These are phyloP conservation scores for Aspergillus hancockii DNA, from an alignment of 495 filamentous ascomycete genomes.

Conservation along the genomic window DNA sequence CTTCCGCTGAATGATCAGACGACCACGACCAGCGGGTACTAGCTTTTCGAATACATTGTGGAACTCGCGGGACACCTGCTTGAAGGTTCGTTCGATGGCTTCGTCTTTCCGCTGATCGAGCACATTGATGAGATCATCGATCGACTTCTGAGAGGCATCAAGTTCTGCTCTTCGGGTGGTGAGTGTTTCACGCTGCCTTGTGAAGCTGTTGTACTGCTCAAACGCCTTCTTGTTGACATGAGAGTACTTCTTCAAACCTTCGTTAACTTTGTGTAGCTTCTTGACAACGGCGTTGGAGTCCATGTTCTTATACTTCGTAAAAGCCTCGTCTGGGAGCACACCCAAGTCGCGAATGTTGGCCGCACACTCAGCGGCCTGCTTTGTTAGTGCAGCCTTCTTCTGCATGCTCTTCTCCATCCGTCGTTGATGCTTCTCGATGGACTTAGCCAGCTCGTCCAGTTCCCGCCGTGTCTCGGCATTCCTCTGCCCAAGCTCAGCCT, in stretches of 20 bases:
- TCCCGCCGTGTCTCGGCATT: constrained; percentile 66
- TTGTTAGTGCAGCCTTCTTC: constrained; percentile 74
- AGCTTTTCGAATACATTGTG: constrained; percentile 89
- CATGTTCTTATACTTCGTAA: constrained; percentile 82
- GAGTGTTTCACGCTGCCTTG: constrained; percentile 81
- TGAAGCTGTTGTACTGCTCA: constrained; percentile 98
- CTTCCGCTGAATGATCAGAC: constrained; percentile 90
- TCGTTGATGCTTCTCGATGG: constrained; percentile 87
- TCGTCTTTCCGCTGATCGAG: constrained; percentile 95
- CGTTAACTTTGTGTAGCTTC: constrained; percentile 88
- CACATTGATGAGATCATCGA: constrained; percentile 86
- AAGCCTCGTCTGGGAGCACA: constrained; percentile 91
- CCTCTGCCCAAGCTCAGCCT: constrained; percentile 61
- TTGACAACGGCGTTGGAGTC: constrained; percentile 79
- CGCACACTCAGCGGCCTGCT: constrained; percentile 74
- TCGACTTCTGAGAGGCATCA: constrained; percentile 76
- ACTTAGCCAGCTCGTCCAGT: constrained; percentile 73
- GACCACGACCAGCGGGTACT: constrained; percentile 88
- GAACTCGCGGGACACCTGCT: constrained; percentile 93
- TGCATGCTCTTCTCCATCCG: constrained; percentile 88
- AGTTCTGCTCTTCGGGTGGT: constrained; percentile 81
- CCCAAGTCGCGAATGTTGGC: constrained; percentile 91
- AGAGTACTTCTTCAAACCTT: constrained; percentile 90
- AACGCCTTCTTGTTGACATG: constrained; percentile 99
- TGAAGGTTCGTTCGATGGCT: constrained; percentile 93